A percentile compares a stretch with the other conserved stretches of the same genome.
Conservation (phyloP, 306 rosid genomes). For the Malus domestica region DNA sequence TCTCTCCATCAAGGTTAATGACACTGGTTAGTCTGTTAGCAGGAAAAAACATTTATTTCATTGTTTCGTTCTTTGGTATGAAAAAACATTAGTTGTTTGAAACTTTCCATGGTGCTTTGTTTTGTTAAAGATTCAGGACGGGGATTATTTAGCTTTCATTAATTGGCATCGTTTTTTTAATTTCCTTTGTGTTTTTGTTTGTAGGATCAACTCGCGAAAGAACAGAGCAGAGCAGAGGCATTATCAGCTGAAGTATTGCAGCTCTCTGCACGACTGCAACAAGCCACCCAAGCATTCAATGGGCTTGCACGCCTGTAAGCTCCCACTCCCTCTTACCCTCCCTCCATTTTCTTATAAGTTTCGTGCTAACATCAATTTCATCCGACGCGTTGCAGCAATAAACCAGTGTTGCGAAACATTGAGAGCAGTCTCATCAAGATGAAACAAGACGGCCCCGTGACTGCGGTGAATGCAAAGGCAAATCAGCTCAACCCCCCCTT, state of each 20-base stretch:
- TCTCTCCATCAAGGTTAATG: conserved; percentile 60
- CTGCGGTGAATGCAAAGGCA: conserved; percentile 22
- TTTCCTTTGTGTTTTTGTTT: background rate
- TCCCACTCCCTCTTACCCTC: background rate
- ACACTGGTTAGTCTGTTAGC: conserved; percentile 5
- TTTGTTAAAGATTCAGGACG: background rate
- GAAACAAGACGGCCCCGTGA: conserved; percentile 67
- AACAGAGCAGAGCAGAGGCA: conserved; percentile 77
- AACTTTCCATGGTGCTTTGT: background rate
- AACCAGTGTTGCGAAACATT: conserved; percentile 78
- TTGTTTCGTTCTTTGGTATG: background rate
- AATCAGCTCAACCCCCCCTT: background rate
- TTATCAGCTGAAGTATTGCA: conserved; percentile 80
- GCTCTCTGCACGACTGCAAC: conserved; percentile 87
- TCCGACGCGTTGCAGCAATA: conserved; percentile 48
- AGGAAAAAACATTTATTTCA: background rate
- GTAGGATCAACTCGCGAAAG: conserved; percentile 73
- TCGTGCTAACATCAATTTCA: conserved; percentile 6
- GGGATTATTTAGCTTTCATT: background rate
- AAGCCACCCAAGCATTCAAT: conserved; percentile 71
- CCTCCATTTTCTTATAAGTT: background rate
- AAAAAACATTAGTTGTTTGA: no score
- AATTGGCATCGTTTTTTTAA: background rate
- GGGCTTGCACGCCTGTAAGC: conserved; percentile 68
- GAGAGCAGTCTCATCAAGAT: conserved; percentile 66